Evolutionary conservation across 805 yeast species (phyloP).

Genomic region (Ogataea sp.): DNA sequence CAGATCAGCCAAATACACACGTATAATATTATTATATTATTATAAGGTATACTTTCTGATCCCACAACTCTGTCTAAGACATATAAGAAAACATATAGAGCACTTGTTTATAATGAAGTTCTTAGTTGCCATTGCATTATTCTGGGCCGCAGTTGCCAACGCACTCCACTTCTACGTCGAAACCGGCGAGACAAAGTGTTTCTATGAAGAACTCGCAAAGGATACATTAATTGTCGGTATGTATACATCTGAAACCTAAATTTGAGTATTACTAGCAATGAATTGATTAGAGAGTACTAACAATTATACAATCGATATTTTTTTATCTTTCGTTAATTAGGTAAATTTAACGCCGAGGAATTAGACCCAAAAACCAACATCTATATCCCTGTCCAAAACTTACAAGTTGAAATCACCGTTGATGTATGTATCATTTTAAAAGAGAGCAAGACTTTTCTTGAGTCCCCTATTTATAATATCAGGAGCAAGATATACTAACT

Average conservation of each 20-base stretch:
- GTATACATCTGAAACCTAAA: constrained; percentile 6
- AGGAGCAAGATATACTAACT: background rate
- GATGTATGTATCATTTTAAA: constrained; percentile 33
- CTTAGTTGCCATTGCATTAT: constrained; percentile 6
- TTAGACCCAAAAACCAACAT: constrained; percentile 36
- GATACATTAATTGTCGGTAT: constrained; percentile 75
- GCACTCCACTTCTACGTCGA: constrained; percentile 75
- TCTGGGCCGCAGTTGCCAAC: constrained; percentile 12
- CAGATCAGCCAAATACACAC: too few relatives aligned
- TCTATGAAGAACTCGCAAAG: constrained; percentile 69
- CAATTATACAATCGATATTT: background rate
- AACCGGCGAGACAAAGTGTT: constrained; percentile 74
- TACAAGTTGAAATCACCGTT: constrained; percentile 61
- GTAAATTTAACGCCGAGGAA: constrained; percentile 61
- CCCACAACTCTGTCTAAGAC: too few relatives aligned
- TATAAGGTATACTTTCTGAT: too few relatives aligned
- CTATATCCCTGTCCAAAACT: constrained; percentile 43
- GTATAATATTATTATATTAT: too few relatives aligned
- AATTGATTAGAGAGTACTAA: background rate
- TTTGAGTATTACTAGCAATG: too few relatives aligned
- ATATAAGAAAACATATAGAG: too few relatives aligned
- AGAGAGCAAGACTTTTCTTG: too few relatives aligned
- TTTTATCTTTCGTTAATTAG: constrained; percentile 4
- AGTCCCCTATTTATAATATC: too few relatives aligned
- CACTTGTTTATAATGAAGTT: constrained; percentile 3